Base-by-base conservation (phyloP, 2,329 filamentous ascomycete genomes). In the Trichophyton verrucosum region DNA sequence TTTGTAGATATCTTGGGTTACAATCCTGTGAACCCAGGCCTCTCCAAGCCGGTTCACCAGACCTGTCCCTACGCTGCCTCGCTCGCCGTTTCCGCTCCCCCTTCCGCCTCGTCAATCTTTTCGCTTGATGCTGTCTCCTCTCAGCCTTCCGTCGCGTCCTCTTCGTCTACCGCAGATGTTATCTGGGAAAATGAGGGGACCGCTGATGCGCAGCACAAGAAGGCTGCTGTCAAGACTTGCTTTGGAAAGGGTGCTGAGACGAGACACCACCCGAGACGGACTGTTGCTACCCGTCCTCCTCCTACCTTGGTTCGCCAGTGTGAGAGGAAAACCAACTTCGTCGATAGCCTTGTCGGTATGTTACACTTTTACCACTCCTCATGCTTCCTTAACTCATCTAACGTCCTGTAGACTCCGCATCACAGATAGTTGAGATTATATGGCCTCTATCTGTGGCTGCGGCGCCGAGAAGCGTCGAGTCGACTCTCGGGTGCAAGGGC, bases 261-360 rank as follows among this genome's bases (percentile, higher is more conserved):
- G 69, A 64, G 69, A 81, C 64, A 82, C 80, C 42, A 46, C 42
- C 42, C 42, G 58, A 80, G 77, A 61, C 78, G 76, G 17, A 24
- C 17, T 64, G 81, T 82, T 63, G 80, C 81, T 68, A 75, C 82
- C 66, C 82, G 82, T 67, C 81, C 82, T 68, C 87, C 88, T 68
- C 89, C 92, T 57, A 77, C 86, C 62, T 82, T 96, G 65, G 81
- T 91, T 65, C 87, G 91, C 69, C 91, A 96, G 78, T 84, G 85
- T 70, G 91, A 96, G 77, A 88, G 91, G 72, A 96, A 96, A 80
- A 83, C 89, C 72, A 91, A 88, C 76, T 96, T 97, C 72, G 92
- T 97, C 76, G 91, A 96, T 76, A 94, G 86, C 75, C 89, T 96
- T 74, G 91, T 96, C 79, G 92, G 92, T 96, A 90, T 89, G 92